These are phyloP conservation scores for Apiotrichum veenhuisii DNA, from an alignment of 1,284 basidiomycete genomes.

Conservation along the genomic window DNA sequence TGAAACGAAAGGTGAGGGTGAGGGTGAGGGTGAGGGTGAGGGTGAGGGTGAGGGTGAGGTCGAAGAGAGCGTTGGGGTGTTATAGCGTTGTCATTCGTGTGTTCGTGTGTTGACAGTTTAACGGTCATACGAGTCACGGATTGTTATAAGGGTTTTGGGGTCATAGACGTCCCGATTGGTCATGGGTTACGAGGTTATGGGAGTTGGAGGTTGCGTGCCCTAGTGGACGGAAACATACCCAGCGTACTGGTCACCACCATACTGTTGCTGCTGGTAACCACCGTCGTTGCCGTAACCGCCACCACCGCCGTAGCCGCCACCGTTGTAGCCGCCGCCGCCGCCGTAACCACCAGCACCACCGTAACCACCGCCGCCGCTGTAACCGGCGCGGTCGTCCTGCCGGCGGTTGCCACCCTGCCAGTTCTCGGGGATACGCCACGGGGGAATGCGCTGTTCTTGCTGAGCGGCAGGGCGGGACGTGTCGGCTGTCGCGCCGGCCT, in stretches of 20 bases:
- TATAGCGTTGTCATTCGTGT: background rate
- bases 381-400: conserved; percentile 14
- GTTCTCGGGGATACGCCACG: conserved; percentile 53
- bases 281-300: conserved; percentile 9
- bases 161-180: too few species aligned
- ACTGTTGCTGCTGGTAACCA: conserved; percentile 4
- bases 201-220: background rate
- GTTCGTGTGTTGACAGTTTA: background rate
- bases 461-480: conserved; percentile 20
- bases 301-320: conserved; percentile 18
- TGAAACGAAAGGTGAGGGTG: too few species aligned
- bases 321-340: conserved; percentile 10
- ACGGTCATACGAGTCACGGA: too few species aligned
- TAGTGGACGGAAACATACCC: conserved; percentile 26
- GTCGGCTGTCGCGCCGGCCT: conserved; percentile 56
- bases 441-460: conserved; percentile 46
- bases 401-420: conserved; percentile 43
- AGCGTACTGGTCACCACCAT: conserved; percentile 31
- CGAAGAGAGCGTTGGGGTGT: too few species aligned
- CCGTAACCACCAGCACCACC: conserved; percentile 16
- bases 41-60: background rate
- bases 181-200: too few species aligned
- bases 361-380: conserved; percentile 21
- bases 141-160: too few species aligned
- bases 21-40: background rate